Evolutionary conservation across 2,329 filamentous ascomycete species (phyloP), one percentile per base, ranked within the genome.

Genomic region (Aureobasidium sp.): DNA sequence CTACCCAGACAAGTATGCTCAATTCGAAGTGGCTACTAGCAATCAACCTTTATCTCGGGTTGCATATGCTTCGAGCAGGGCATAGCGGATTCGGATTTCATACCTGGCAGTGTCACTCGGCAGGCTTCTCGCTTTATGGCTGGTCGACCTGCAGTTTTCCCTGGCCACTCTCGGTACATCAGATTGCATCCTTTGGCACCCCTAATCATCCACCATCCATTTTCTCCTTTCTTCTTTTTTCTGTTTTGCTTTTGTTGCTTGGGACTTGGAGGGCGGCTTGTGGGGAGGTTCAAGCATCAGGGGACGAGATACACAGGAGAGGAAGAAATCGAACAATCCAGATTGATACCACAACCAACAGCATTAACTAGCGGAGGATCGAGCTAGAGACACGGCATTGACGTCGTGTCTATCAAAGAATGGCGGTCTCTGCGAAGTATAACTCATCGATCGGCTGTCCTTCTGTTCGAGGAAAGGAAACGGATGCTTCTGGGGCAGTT

Each of bases 31-130:
- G 57, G 57, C 57, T 31, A 40, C 11, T 50, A 45, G 59, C 48
- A 54, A 35, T 12, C 17, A 22, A 39, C 31, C 40, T 39, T 31
- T 24, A 14, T 37, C 24, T 48, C 15, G 54, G 50, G 39, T 56
- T 50, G n/a, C 42, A 54, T 56, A 33, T 56, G 48, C 48, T 45
- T 61, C 24, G 39, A 40, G 42, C 17, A 19, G 42, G 6, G 50
- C 49, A 40, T 19, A 39, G 49, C 60, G 49, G 50, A 61, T 45
- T 31, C 60, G 49, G 60, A 44, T 67, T 62, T 67, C 52, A 52
- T 63, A 59, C 56, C 68, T 72, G 72, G 70, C 70, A 72, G 71
- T 71, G 72, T 72, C 72, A 74, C 71, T 72, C 71, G 71, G 71
- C 72, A 73, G 72, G 70, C 61, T 70, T 71, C 62, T 66, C 68